Base-by-base conservation (phyloP, 768 basidiomycete species). In the Hydnomerulius pinastri region DNA sequence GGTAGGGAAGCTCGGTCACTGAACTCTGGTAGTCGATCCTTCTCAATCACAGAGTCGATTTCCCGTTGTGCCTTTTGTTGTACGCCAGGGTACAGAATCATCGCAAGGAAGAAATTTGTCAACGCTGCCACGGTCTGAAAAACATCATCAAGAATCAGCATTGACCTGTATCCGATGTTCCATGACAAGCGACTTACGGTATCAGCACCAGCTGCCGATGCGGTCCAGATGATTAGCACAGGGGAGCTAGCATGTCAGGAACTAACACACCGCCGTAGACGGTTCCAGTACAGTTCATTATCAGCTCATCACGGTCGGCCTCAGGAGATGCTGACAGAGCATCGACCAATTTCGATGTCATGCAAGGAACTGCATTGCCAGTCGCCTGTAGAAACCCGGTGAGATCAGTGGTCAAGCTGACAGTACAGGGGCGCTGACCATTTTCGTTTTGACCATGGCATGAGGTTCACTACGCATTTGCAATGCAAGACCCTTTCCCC, bases 301-400 rank as follows among this genome's bases (percentile, higher is more conserved):
- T 50, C 5, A 43, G 39, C 23, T 30, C 17, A 6, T 46, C 48
- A 13, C 23, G 38, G 11, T 21, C 21, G 11, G 30, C 25, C 3
- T 23, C 41, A 7, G 29, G 28, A 8, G 30, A 17, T 12, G 40
- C 24, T 23, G 36, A 28, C 3, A 45, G 21, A 3, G 43, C 23
- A 17, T 43, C 48, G 25, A 57, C 20, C 18, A 41, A 24, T 20
- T 55, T 46, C 13, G 47, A 49, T 4, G 74, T 76, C 43, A 78
- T 75, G 2, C 73, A 78, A 4, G 72, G 57, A 11, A 61, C 36
- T 68, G 24, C 65, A 0, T 48, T 56, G 6, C 70, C 70, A 6
- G 61, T 50, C 12, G 59, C 66, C 73, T 76, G 11, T 30, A 21
- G 32, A 11, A 33, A 37, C 18, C 3, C 28, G 46, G 11, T 8